Evolutionary conservation across 2,329 filamentous ascomycete genomes (phyloP).

Genomic region (Penicillium fuscoglaucum): DNA sequence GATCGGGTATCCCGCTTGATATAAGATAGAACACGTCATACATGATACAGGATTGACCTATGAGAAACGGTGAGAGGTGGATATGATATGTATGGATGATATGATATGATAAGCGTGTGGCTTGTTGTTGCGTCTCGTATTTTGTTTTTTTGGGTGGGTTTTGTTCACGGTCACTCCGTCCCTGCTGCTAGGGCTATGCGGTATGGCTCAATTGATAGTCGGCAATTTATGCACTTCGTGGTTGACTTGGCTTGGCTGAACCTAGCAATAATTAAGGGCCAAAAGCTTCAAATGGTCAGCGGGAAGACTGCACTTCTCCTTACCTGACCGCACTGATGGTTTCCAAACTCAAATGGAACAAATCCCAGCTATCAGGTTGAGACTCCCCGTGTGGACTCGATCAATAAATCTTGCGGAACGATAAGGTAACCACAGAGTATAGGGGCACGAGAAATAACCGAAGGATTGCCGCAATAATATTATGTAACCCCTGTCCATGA

Average conservation of each 20-base stretch:
- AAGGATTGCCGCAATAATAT: neutral
- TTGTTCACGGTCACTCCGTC: constrained; percentile 1
- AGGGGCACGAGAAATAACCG: too few relatives aligned
- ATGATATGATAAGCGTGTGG: neutral
- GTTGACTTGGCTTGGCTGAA: neutral
- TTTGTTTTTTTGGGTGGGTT: neutral
- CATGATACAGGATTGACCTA: constrained; percentile 1
- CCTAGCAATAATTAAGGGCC: neutral
- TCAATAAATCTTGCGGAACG: neutral
- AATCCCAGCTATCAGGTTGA: neutral
- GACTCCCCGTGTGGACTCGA: neutral
- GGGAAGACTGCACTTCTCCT: neutral
- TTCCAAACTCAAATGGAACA: neutral
- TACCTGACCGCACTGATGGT: neutral
- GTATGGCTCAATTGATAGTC: neutral
- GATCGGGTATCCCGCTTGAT: neutral
- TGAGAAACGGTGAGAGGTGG: constrained; percentile 3
- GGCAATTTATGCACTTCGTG: neutral
- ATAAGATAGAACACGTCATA: constrained; percentile 12
- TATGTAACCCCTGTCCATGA: neutral
- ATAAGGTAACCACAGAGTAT: too few relatives aligned
- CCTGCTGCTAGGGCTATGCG: neutral
- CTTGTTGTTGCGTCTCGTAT: neutral
- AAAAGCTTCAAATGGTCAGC: neutral
- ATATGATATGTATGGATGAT: neutral